A percentile compares a stretch with the other conserved stretches of the same genome.
phyloP scores from a whole-genome alignment of 164 flowering plant genomes.

The Stephania japonica region DNA sequence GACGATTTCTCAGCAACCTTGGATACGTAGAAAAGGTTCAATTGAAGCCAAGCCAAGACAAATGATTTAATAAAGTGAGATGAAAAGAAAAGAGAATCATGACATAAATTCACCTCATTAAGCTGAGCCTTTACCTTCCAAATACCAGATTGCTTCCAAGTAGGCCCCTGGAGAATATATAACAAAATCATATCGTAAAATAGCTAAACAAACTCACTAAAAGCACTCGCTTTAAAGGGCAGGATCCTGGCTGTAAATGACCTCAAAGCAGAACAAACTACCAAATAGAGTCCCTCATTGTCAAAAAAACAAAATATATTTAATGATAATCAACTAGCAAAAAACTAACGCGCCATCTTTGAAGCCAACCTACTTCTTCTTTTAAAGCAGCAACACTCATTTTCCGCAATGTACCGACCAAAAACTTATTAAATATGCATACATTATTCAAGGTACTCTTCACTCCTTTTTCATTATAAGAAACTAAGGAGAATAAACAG shows the following conservation, averaged over 20 bases:
- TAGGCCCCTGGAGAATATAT: constrained; percentile 26
- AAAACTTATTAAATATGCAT: too few species aligned
- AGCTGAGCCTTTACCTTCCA: constrained; percentile 35
- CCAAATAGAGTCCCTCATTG: background rate
- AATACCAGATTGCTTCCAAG: constrained; percentile 19
- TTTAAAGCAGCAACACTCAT: background rate
- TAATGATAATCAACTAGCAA: background rate
- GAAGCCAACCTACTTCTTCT: background rate
- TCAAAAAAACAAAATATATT: background rate
- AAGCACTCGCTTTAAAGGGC: background rate
- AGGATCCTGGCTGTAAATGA: background rate
- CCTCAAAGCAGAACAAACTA: background rate
- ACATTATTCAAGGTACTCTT: too few species aligned
- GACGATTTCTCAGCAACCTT: constrained; percentile 40
- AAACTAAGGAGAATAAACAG: too few species aligned
- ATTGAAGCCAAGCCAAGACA: background rate
- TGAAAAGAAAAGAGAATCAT: background rate
- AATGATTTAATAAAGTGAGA: background rate
- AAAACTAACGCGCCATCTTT: background rate
- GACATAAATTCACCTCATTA: constrained; percentile 28
- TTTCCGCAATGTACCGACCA: too few species aligned
- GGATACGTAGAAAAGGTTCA: constrained; percentile 8
- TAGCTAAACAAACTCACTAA: background rate
- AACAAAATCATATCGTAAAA: background rate
- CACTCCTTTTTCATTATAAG: too few species aligned